These are phyloP conservation scores for Withania somnifera DNA, from an alignment of 305 asterid genomes.

Conservation along the genomic window DNA sequence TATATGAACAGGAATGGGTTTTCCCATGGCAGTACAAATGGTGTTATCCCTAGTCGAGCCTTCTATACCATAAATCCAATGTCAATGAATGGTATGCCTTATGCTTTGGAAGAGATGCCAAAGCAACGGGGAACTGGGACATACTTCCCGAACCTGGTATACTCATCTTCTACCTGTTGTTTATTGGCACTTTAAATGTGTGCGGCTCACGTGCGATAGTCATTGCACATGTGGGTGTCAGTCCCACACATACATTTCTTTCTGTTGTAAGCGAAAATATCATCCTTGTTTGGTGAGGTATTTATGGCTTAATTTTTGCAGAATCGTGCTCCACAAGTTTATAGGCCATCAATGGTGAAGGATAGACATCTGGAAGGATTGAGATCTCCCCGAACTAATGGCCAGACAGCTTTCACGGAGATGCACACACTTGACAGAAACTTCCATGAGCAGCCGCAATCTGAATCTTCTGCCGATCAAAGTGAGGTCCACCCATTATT, in stretches of 20 bases:
- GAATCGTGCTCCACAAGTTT: conserved; percentile 37
- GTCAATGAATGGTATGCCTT: conserved; percentile 25
- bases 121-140: conserved; percentile 82
- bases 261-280: neutral
- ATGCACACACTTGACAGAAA: conserved; percentile 25
- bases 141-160: conserved; percentile 65
- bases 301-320: conserved; percentile 15
- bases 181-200: neutral
- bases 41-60: conserved; percentile 18
- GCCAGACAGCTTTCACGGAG: conserved; percentile 20
- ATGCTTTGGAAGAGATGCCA: conserved; percentile 51
- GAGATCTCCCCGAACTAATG: conserved; percentile 30
- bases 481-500: conserved; percentile 8
- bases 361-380: conserved; percentile 30
- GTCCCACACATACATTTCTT: neutral
- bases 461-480: conserved; percentile 18
- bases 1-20: conserved; percentile 5
- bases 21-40: conserved; percentile 10
- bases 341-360: conserved; percentile 26
- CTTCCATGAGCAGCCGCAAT: conserved; percentile 26
- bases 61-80: conserved; percentile 6
- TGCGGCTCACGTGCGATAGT: neutral
- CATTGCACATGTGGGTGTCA: neutral
- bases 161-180: conserved; percentile 2
- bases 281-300: conserved; percentile 7